Percentiles rank a stretch among this genome's conserved stretches.
Evolutionary conservation across 2,329 filamentous ascomycete species (phyloP).

Genomic region (Bipolaris oryzae): DNA sequence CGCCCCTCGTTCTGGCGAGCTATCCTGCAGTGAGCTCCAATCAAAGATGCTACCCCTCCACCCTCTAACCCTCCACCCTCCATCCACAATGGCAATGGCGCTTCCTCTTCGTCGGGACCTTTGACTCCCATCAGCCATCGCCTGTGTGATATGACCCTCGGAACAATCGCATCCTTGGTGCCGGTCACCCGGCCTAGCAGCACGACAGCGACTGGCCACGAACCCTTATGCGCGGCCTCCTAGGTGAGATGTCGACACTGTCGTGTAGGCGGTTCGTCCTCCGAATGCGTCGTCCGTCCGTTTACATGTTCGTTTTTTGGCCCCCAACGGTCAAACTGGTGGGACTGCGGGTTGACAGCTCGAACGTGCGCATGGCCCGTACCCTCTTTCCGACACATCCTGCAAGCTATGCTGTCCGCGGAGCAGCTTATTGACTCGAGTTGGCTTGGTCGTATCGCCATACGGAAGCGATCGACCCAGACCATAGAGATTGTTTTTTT

Average conservation of each 20-base stretch:
- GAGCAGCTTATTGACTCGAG: constrained; percentile 21
- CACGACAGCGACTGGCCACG: constrained; percentile 23
- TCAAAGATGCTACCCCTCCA: constrained; percentile 24
- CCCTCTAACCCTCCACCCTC: constrained; percentile 23
- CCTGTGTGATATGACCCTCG: constrained; percentile 22
- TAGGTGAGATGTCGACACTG: constrained; percentile 4
- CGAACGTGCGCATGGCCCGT: constrained; percentile 19
- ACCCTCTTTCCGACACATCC: constrained; percentile 13
- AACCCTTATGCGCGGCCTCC: constrained; percentile 22
- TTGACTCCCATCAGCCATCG: constrained; percentile 29
- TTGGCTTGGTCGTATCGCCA: constrained; percentile 22
- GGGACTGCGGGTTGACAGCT: constrained; percentile 20
- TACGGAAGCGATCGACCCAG: constrained; percentile 33
- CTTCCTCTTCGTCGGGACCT: constrained; percentile 25
- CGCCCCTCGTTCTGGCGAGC: constrained; percentile 34
- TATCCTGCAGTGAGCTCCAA: constrained; percentile 25
- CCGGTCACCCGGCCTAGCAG: constrained; percentile 28
- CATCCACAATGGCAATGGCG: constrained; percentile 9
- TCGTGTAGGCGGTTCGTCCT: constrained; percentile 16
- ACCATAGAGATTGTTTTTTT: constrained; percentile 36
- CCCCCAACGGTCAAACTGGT: constrained; percentile 33
- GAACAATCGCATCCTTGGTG: constrained; percentile 27
- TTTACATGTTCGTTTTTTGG: constrained; percentile 23
- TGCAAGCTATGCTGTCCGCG: constrained; percentile 22
- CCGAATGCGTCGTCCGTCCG: constrained; percentile 6